Base-by-base conservation (phyloP, 1,284 basidiomycete species). In the Boletellus deceptivus region DNA sequence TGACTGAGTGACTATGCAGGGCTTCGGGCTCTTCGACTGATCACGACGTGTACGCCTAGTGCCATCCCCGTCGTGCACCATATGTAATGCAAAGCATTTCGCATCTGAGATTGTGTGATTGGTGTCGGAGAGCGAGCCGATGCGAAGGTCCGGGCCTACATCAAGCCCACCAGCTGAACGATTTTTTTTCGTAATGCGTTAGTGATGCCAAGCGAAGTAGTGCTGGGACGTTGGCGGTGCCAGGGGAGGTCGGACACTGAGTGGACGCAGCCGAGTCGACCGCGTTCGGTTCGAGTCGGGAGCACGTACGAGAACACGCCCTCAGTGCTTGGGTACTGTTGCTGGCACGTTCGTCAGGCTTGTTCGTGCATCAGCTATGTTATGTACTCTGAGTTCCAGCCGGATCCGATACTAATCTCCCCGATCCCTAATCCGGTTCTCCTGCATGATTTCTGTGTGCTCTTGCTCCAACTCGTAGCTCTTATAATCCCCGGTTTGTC, bases 11-110 rank as follows among this genome's bases (percentile, higher is more conserved):
- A 37, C 46, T 45, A 22, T 49, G 13, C 60, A 85, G 83, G 84
- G 87, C 75, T 86, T 91, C 68, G 90, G 91, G 79, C 83, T 94
- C 60, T 94, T 94, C 75, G 91, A 93, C 73, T 93, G 77, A 62
- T 56, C 52, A 48, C 47, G 35, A 53, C 14, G 44, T 48, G 36
- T 54, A 54, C 46, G 43, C 22, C 46, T 53, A 46, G 47, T 67
- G 62, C 43, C 47, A 24, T 48, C 22, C 47, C 25, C 25, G 24
- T 41, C 45, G 45, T 51, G 58, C 53, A 40, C 48, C 27, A 46
- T 48, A 49, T 68, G 52, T 68, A 69, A 51, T 56, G 50, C 52
- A 54, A 51, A 52, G 38, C 47, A 59, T 47, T n/a, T 43, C 52
- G 54, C 49, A 40, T 37, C 11, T 37, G 49, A 35, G 20, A 46